These are phyloP conservation scores for Buxus sempervirens DNA, from an alignment of 164 flowering plant species.

Conservation along the genomic window DNA sequence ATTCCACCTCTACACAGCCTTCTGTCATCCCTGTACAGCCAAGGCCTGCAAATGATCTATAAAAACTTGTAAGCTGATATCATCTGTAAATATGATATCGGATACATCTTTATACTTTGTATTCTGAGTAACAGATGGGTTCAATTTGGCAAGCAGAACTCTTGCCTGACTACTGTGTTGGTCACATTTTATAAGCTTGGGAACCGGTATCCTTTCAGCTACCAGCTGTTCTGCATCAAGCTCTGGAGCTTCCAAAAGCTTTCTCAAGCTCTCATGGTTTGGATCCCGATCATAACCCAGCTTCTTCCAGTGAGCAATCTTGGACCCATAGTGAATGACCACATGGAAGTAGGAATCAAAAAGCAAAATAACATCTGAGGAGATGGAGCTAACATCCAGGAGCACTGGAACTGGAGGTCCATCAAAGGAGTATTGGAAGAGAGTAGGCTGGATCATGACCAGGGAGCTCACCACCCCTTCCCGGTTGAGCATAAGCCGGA, in stretches of 20 bases:
- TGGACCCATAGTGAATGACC: slow-evolving; percentile 83
- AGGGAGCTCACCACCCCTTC: slow-evolving; percentile 79
- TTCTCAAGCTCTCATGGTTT: slow-evolving; percentile 67
- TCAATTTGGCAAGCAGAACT: slow-evolving; percentile 88
- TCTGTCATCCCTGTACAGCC: slow-evolving; percentile 71
- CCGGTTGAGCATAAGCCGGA: slow-evolving; percentile 67
- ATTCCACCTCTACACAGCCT: slow-evolving; percentile 6
- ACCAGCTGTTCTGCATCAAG: slow-evolving; percentile 70
- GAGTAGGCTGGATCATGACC: slow-evolving; percentile 90
- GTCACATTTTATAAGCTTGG: slow-evolving; percentile 73
- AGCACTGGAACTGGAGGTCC: slow-evolving; percentile 87
- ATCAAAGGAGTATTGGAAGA: slow-evolving; percentile 74
- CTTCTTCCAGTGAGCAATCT: slow-evolving; percentile 84
- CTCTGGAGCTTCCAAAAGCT: slow-evolving; percentile 79
- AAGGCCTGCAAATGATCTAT: slow-evolving; percentile 74
- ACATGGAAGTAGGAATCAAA: slow-evolving; percentile 86
- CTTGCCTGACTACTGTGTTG: slow-evolving; percentile 93
- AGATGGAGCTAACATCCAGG: slow-evolving; percentile 72
- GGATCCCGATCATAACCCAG: slow-evolving; percentile 75
- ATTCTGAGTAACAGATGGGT: slow-evolving; percentile 83
- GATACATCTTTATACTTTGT: slow-evolving; percentile 44
- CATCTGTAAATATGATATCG: slow-evolving; percentile 83
- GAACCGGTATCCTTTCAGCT: slow-evolving; percentile 72
- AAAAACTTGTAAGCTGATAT: slow-evolving; percentile 81
- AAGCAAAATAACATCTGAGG: slow-evolving; percentile 75